These are phyloP conservation scores for Seiridium cupressi DNA, from an alignment of 2,329 filamentous ascomycete species.

Conservation along the genomic window DNA sequence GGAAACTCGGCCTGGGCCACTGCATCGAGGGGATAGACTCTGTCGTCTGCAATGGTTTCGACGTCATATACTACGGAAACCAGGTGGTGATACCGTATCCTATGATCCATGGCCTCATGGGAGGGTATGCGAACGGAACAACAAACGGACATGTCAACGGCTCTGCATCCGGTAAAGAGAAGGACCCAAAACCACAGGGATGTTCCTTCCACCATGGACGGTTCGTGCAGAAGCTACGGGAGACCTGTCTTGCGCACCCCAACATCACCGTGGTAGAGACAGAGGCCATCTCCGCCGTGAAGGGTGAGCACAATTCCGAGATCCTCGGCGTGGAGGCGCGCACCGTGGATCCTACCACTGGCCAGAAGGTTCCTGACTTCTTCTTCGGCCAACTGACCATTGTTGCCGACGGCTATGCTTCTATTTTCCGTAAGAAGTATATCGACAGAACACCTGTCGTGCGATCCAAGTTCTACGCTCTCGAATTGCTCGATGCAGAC, in stretches of 20 bases:
- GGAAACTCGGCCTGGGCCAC: conserved; percentile 74
- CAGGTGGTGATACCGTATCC: conserved; percentile 80
- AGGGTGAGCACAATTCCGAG: conserved; percentile 64
- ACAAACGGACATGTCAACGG: conserved; percentile 23
- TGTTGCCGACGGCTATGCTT: conserved; percentile 87
- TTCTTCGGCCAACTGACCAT: conserved; percentile 91
- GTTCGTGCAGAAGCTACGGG: conserved; percentile 81
- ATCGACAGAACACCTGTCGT: conserved; percentile 66
- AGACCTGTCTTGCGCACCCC: conserved; percentile 68
- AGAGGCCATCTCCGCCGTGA: conserved; percentile 74
- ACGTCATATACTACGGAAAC: conserved; percentile 77
- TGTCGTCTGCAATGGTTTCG: conserved; percentile 79
- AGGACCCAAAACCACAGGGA: conserved; percentile 59
- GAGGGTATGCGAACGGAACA: not conserved
- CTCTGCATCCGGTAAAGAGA: conserved; percentile 23
- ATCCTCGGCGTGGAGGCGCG: conserved; percentile 80
- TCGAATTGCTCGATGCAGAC: conserved; percentile 86
- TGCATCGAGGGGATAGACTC: conserved; percentile 90
- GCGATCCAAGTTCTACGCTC: conserved; percentile 86
- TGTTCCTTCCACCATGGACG: conserved; percentile 90
- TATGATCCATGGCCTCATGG: conserved; percentile 32
- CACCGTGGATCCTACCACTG: conserved; percentile 58
- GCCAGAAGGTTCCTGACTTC: conserved; percentile 61
- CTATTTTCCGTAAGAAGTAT: conserved; percentile 83
- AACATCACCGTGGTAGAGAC: conserved; percentile 93